Evolutionary conservation across 345 rosid genomes (phyloP), one percentile per base, ranked within the genome.

Genomic region (Lepidium sativum): DNA sequence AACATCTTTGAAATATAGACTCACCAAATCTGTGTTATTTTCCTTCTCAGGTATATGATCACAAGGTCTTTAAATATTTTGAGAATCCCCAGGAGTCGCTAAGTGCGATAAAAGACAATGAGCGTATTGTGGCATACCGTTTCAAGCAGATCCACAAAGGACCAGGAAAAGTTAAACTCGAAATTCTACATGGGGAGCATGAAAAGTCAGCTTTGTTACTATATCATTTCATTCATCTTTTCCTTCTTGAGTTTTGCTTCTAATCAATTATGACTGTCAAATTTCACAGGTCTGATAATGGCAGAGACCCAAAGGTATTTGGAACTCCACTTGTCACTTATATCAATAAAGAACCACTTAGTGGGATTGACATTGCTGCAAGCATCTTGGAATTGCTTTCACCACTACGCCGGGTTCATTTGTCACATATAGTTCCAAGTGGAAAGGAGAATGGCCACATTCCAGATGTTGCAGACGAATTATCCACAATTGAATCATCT

Each of bases 81-180:
- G 95, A 87, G 29, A 73, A 56, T 20, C 85, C 86, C 32, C 49
- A 62, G 56, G 92, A 81, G 54, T 60, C 75, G 44, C 61, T 92
- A 66, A 52, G 47, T 67, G 67, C 67, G 42, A 81, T 92, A 69
- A 92, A 80, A 69, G 96, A 87, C 63, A 92, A 78, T 60, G 98
- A 92, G 56, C 82, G 49, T 67, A 72, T 92, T 56, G 98, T 87
- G 57, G 98, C 98, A 27, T 92, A 86, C 69, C 81, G 92, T 43
- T 73, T 89, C 63, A 76, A 71, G 25, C 54, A 56, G 10, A 55
- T 79, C 23, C 81, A 74, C n/a, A 82, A 80, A 67, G 81, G 67
- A 70, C 43, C 66, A 8, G 91, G 94, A 25, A 86, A 82, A 79
- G 80, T 56, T 66, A 92, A 66, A 71, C 74, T 92, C 44, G 90